A percentile compares a stretch with the other conserved stretches of the same genome.
Evolutionary conservation across 2,329 filamentous ascomycete species (phyloP).

Genomic region (Anthostomella pinea): DNA sequence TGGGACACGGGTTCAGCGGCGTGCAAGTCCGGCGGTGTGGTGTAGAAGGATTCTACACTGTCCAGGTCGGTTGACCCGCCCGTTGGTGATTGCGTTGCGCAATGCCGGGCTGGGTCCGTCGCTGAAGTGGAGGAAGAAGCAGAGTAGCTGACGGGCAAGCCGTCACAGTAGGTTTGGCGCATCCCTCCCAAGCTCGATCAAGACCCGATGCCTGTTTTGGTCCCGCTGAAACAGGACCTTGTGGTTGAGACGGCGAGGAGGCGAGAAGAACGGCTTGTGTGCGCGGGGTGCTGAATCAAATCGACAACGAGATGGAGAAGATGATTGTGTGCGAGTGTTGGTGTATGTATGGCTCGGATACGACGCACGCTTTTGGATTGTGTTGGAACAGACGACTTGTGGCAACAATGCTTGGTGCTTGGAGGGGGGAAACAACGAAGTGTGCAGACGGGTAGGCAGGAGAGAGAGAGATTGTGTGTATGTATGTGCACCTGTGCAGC

Average conservation of each 20-base stretch:
- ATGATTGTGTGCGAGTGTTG: constrained; percentile 8
- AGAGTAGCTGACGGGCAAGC: constrained; percentile 21
- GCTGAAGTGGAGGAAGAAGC: constrained; percentile 11
- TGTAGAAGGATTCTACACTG: constrained; percentile 12
- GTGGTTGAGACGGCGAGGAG: background rate
- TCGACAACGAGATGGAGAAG: constrained; percentile 1
- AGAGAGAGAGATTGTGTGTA: constrained; percentile 3
- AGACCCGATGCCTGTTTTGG: constrained; percentile 2
- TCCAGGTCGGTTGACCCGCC: constrained; percentile 10
- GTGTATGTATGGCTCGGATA: background rate
- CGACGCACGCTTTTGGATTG: too few relatives aligned
- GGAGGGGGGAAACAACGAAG: constrained; percentile 6
- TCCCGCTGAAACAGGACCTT: constrained; percentile 7
- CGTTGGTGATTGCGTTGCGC: constrained; percentile 23
- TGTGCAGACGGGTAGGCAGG: background rate
- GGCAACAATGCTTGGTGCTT: background rate
- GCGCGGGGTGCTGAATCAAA: background rate
- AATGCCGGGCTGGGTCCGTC: constrained; percentile 14
- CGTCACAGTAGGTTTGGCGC: constrained; percentile 19
- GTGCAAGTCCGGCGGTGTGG: constrained; percentile 18
- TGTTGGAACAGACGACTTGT: background rate
- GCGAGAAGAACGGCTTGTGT: background rate
- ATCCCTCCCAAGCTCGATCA: constrained; percentile 16
- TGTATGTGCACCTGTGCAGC: constrained; percentile 1
- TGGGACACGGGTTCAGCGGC: constrained; percentile 16